A percentile compares a stretch with the other conserved stretches of the same genome.
phyloP scores from a whole-genome alignment of 352 stramenopile species.

The Globisporangium nunn region DNA sequence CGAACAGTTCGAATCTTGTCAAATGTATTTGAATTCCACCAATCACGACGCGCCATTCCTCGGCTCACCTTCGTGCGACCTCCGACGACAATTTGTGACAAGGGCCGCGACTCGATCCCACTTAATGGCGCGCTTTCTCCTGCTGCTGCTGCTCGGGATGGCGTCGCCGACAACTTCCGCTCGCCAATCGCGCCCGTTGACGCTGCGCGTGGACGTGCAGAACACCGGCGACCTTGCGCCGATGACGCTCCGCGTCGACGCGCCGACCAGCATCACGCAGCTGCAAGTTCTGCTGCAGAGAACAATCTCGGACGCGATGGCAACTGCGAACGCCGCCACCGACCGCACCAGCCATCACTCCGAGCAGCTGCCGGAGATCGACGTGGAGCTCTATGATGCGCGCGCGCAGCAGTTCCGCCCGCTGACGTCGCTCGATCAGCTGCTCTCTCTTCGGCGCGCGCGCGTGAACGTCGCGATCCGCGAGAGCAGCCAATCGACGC shows the following conservation, averaged over 20 bases:
- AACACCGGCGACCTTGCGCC: slow-evolving; percentile 5
- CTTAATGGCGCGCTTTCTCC: slow-evolving; percentile 5
- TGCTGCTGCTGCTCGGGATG: background rate
- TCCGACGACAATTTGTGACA: background rate
- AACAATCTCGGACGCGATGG: slow-evolving; percentile 1
- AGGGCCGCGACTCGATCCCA: background rate
- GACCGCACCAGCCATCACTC: background rate
- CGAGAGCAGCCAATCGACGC: slow-evolving; percentile 10
- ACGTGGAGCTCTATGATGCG: slow-evolving; percentile 34
- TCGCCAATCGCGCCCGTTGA: background rate
- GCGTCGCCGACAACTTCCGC: background rate
- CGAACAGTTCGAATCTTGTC: slow-evolving; percentile 3
- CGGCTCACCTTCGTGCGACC: background rate
- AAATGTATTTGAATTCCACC: slow-evolving; percentile 16
- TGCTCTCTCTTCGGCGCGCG: slow-evolving; percentile 19
- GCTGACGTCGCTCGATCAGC: slow-evolving; percentile 18
- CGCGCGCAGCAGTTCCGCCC: slow-evolving; percentile 24
- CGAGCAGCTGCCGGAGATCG: slow-evolving; percentile 14
- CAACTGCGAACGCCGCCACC: background rate
- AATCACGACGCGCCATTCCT: slow-evolving; percentile 15
- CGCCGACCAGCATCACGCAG: slow-evolving; percentile 4
- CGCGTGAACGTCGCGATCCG: slow-evolving; percentile 34
- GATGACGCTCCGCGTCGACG: slow-evolving; percentile 7
- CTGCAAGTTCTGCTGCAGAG: slow-evolving; percentile 3
- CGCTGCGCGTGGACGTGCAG: slow-evolving; percentile 15